phyloP scores from a whole-genome alignment of 1,284 basidiomycete species.

The Tylopilus orsonianus region DNA sequence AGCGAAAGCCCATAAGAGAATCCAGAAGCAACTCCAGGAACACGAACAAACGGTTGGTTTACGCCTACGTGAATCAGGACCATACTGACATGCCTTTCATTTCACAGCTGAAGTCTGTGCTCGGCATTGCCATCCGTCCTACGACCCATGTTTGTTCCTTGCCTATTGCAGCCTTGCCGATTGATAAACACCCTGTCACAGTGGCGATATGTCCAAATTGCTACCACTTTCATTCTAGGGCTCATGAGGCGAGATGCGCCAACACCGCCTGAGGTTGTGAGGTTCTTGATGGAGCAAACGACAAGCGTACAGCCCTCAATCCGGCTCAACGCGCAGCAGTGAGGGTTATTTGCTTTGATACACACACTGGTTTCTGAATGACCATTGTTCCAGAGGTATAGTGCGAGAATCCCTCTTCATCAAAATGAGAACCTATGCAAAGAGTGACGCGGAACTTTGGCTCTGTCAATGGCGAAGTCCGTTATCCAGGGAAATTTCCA shows the following conservation, averaged over 20 bases:
- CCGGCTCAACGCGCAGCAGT: slow-evolving; percentile 71
- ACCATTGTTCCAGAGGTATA: slow-evolving; percentile 53
- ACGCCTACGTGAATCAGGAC: neutral
- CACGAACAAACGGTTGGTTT: slow-evolving; percentile 50
- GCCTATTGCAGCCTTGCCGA: neutral
- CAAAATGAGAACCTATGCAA: slow-evolving; percentile 83
- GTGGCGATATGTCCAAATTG: slow-evolving; percentile 90
- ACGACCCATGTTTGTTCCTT: slow-evolving; percentile 64
- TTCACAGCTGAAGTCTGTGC: slow-evolving; percentile 57
- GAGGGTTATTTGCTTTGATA: slow-evolving; percentile 29
- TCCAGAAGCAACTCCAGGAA: slow-evolving; percentile 42
- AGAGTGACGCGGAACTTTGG: slow-evolving; percentile 72
- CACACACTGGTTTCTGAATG: slow-evolving; percentile 12
- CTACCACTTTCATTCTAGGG: slow-evolving; percentile 69
- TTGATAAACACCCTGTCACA: slow-evolving; percentile 36
- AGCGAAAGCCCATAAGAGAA: slow-evolving; percentile 42
- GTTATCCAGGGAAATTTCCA: slow-evolving; percentile 53
- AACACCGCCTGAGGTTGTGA: slow-evolving; percentile 61
- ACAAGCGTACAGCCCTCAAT: slow-evolving; percentile 83
- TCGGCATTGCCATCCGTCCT: slow-evolving; percentile 65
- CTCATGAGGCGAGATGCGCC: slow-evolving; percentile 78
- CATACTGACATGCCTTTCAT: slow-evolving; percentile 9
- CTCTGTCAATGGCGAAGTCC: slow-evolving; percentile 80
- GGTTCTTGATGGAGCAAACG: slow-evolving; percentile 69
- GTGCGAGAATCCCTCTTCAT: slow-evolving; percentile 75